Conservation (phyloP, 2,329 filamentous ascomycete species). For the Calonectria hawksworthii region DNA sequence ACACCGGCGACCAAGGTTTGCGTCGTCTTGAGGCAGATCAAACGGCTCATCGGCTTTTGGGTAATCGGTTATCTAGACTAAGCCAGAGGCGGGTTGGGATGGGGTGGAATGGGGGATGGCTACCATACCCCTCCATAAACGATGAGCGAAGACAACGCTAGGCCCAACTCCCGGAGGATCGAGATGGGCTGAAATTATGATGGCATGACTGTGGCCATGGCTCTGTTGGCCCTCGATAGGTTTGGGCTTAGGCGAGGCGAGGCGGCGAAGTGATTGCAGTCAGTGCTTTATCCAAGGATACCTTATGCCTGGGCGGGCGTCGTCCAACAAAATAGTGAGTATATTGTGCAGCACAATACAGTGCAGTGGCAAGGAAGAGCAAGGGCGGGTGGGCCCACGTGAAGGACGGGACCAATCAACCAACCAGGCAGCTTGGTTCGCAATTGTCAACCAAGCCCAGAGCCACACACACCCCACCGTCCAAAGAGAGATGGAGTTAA, state of each 20-base stretch:
- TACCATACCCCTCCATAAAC: background rate
- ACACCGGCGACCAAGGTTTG: background rate
- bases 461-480: background rate
- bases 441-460: background rate
- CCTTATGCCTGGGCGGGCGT: background rate
- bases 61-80: constrained; percentile 11
- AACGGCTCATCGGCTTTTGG: constrained; percentile 1
- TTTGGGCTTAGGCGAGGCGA: background rate
- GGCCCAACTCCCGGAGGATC: constrained; percentile 4
- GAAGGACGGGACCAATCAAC: background rate
- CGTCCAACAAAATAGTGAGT: background rate
- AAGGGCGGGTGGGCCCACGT: background rate
- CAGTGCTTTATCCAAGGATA: background rate
- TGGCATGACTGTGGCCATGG: constrained; percentile 12
- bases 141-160: constrained; percentile 1
- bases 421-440: background rate
- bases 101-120: background rate
- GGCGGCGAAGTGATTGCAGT: background rate
- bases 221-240: background rate
- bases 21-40: background rate
- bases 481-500: background rate
- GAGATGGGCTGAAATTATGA: background rate
- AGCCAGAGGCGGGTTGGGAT: constrained; percentile 4
- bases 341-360: background rate
- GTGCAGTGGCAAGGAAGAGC: background rate